Conservation (phyloP, 331 rosid species). For the Stylosanthes scabra region DNA sequence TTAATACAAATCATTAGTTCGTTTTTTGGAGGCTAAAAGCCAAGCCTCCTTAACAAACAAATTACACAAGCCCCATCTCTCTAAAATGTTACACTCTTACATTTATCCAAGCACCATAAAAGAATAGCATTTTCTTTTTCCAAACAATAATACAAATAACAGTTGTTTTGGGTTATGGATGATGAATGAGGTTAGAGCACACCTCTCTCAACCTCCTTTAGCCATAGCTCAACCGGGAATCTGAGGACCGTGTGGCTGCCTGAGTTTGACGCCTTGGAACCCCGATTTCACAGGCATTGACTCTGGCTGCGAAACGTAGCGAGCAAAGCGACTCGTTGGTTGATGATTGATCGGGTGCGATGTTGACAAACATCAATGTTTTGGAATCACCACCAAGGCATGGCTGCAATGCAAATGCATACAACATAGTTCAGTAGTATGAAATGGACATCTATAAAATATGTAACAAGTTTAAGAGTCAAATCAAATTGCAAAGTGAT, state of each 20-base stretch:
- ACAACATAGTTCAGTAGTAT: slow-evolving; percentile 9
- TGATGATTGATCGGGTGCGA: slow-evolving; percentile 87
- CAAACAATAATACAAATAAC: slow-evolving; percentile 5
- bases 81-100: slow-evolving; percentile 18
- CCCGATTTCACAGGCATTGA: slow-evolving; percentile 90
- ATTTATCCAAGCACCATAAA: slow-evolving; percentile 16
- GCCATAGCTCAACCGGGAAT: slow-evolving; percentile 65
- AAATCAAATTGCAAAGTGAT: slow-evolving; percentile 11
- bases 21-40: slow-evolving; percentile 32
- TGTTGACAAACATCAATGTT: slow-evolving; percentile 90
- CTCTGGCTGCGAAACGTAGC: slow-evolving; percentile 91
- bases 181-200: neutral
- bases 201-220: slow-evolving; percentile 22
- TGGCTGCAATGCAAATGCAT: slow-evolving; percentile 62
- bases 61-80: slow-evolving; percentile 24
- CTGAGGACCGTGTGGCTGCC: slow-evolving; percentile 55
- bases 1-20: slow-evolving; percentile 14
- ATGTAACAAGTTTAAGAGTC: neutral
- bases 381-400: slow-evolving; percentile 97
- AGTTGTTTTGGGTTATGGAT: neutral
- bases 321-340: slow-evolving; percentile 88
- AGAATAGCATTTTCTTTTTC: neutral
- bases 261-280: slow-evolving; percentile 86
- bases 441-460: neutral
- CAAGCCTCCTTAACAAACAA: slow-evolving; percentile 25